Base-by-base conservation (phyloP, 2,329 filamentous ascomycete species). In the Stagonosporopsis cucurbitacearum region DNA sequence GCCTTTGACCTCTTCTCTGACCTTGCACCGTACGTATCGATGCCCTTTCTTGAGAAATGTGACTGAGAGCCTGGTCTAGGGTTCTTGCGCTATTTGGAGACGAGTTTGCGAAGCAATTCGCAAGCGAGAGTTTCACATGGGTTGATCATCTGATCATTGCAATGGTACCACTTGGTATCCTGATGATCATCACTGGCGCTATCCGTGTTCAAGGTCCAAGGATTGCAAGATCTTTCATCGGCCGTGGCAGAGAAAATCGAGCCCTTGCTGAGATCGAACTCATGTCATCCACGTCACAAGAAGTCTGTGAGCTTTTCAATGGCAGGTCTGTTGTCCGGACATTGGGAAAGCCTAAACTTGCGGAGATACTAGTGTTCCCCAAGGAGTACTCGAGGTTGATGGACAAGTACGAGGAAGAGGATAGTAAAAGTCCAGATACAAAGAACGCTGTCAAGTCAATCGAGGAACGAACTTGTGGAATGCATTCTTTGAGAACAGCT, bases 251-350 rank as follows among this genome's bases (percentile, higher is more conserved):
- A 40, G 78, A 80, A 57, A 69, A 67, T 3, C 47, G 57, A 0
- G 73, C 69, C 0, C 59, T 50, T 0, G 72, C 64, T 0, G 78
- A 81, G 48, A 64, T 70, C 0, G 78, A 81, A 40, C 53, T 81
- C 0, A 77, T 75, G 59, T 73, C 77, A 0, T 80, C 77, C 0
- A 80, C 78, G 0, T 54, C 52, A 3, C 30, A 43, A 11, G 65
- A 66, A 43, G 59, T 69, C 3, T 66, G 62, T 28, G 63, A 67
- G 19, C 41, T 35, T 11, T 50, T 50, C 19, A 50, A 41, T 15
- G 36, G 46, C 11, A 50, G 33, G 20, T 50, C 46, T 11, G 41
- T 41, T 17, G 23, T 50, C 9, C 35, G 46, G n/a, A 36, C 20
- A 5, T 41, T 50, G 36, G 46, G 46, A 12, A 50, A 28, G 11